A percentile compares a stretch with the other conserved stretches of the same genome.
phyloP scores from a whole-genome alignment of 768 basidiomycete species.

The Panus rudis region DNA sequence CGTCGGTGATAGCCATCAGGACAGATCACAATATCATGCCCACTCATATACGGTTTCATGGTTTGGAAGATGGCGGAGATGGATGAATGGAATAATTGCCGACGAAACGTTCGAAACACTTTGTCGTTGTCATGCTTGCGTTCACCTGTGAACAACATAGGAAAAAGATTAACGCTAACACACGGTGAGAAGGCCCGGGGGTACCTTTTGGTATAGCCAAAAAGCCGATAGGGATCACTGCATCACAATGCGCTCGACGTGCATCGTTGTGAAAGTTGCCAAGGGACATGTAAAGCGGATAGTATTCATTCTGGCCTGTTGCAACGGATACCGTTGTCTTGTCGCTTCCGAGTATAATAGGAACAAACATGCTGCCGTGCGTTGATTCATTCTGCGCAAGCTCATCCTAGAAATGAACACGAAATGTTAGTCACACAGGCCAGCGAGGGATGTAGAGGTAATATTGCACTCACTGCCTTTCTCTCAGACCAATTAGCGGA shows the following conservation, averaged over 20 bases:
- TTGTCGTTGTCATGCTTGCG: neutral
- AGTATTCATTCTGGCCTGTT: conserved; percentile 9
- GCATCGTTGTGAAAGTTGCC: conserved; percentile 9
- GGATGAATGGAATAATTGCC: conserved; percentile 11
- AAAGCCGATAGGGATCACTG: conserved; percentile 8
- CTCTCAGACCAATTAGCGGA: conserved; percentile 9
- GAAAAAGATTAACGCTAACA: neutral
- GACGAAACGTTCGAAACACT: conserved; percentile 7
- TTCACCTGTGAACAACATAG: neutral
- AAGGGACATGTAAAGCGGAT: conserved; percentile 9
- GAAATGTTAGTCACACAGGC: neutral
- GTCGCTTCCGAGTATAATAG: conserved; percentile 12
- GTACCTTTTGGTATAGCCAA: conserved; percentile 9
- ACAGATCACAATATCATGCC: conserved; percentile 10
- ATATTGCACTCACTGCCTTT: conserved; percentile 7
- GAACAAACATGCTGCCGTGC: conserved; percentile 8
- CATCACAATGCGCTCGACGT: conserved; percentile 9
- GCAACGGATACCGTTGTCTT: conserved; percentile 16
- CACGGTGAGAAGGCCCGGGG: neutral
- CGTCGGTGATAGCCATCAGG: conserved; percentile 22
- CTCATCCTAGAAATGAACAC: neutral
- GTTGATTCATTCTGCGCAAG: neutral
- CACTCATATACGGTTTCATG: conserved; percentile 10
- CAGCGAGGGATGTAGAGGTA: neutral
- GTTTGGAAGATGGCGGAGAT: conserved; percentile 8